phyloP scores from a whole-genome alignment of 2,329 filamentous ascomycete species.

The Fusarium cyanostomum region DNA sequence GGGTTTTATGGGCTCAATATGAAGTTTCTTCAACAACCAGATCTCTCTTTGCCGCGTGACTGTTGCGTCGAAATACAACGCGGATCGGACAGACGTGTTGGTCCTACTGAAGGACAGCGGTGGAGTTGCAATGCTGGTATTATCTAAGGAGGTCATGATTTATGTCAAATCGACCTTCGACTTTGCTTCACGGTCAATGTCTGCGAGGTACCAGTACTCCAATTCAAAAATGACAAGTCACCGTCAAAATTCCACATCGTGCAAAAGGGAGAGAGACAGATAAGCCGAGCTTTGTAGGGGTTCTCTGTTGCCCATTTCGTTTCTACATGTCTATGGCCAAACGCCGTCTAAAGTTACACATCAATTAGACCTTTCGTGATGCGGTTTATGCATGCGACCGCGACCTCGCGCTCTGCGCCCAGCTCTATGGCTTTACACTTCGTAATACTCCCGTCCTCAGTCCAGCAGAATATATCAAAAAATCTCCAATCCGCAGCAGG shows the following conservation, averaged over 20 bases:
- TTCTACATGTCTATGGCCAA: slow-evolving; percentile 53
- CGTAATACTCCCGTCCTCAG: slow-evolving; percentile 40
- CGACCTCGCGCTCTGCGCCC: slow-evolving; percentile 50
- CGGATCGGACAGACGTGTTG: slow-evolving; percentile 40
- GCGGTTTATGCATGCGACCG: slow-evolving; percentile 46
- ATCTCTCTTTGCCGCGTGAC: slow-evolving; percentile 44
- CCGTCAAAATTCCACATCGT: slow-evolving; percentile 19
- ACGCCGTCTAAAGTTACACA: slow-evolving; percentile 56
- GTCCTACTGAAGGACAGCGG: slow-evolving; percentile 39
- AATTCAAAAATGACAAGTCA: slow-evolving; percentile 30
- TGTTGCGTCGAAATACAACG: slow-evolving; percentile 41
- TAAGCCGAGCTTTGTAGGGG: slow-evolving; percentile 16
- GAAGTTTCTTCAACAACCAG: slow-evolving; percentile 49
- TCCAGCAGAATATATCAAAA: slow-evolving; percentile 45
- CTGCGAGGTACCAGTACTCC: slow-evolving; percentile 30
- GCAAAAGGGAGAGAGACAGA: background rate
- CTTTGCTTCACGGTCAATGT: slow-evolving; percentile 38
- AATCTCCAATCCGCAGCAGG: slow-evolving; percentile 46
- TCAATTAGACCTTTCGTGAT: slow-evolving; percentile 53
- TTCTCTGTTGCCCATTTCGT: slow-evolving; percentile 46
- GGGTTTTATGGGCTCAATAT: slow-evolving; percentile 57
- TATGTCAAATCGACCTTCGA: slow-evolving; percentile 33
- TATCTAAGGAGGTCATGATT: slow-evolving; percentile 22
- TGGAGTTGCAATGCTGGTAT: slow-evolving; percentile 36
- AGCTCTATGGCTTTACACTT: slow-evolving; percentile 52